Evolutionary conservation across 2,329 filamentous ascomycete species (phyloP).

Genomic region (Beauveria rudraprayagi): DNA sequence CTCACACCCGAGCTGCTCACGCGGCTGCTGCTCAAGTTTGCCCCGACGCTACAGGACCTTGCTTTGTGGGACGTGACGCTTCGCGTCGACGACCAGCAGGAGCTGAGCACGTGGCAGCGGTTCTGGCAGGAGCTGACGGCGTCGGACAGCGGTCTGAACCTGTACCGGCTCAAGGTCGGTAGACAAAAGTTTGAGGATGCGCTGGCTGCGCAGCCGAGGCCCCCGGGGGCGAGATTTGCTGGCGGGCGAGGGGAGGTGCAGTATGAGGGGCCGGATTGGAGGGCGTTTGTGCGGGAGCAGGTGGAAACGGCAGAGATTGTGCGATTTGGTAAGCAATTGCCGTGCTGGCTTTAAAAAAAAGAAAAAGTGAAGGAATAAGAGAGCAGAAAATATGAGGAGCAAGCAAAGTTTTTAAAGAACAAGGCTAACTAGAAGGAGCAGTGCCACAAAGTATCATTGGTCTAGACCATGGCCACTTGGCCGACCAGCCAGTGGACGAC

Average conservation of each 20-base stretch:
- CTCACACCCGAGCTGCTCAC: conserved; percentile 25
- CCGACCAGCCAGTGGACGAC: neutral
- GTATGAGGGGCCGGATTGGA: conserved; percentile 30
- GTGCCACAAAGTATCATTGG: neutral
- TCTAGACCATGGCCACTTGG: neutral
- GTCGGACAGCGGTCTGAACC: conserved; percentile 21
- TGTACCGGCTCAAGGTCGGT: conserved; percentile 26
- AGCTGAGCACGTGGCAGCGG: conserved; percentile 26
- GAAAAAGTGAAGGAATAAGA: neutral
- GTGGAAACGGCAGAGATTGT: conserved; percentile 13
- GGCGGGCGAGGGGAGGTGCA: conserved; percentile 11
- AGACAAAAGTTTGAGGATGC: conserved; percentile 18
- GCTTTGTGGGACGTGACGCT: conserved; percentile 36
- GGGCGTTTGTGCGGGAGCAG: conserved; percentile 23
- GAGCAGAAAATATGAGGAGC: neutral
- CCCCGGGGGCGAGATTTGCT: neutral
- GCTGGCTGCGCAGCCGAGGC: neutral
- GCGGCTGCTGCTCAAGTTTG: conserved; percentile 32
- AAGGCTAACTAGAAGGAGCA: neutral
- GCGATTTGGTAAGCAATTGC: neutral
- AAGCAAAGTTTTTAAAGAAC: neutral
- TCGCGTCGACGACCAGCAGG: neutral
- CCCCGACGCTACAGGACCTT: conserved; percentile 34
- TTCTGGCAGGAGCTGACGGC: conserved; percentile 29
- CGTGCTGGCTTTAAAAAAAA: neutral